phyloP scores from a whole-genome alignment of 805 yeast species.

The baker's yeast (Saccharomyces cerevisiae) region DNA sequence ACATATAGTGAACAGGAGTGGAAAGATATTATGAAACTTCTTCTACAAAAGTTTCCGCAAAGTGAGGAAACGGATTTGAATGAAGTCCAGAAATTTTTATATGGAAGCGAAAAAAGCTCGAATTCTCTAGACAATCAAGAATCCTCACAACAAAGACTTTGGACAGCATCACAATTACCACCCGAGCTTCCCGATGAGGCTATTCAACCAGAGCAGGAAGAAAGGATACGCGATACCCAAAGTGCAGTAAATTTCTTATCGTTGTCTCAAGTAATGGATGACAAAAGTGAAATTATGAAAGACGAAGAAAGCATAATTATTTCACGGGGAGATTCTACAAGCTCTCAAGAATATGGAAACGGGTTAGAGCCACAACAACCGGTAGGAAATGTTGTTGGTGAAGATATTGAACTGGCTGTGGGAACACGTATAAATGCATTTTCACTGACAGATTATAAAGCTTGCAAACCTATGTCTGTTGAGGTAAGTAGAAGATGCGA shows the following conservation, averaged over 20 bases:
- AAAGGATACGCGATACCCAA: neutral
- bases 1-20: slow-evolving; percentile 27
- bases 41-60: slow-evolving; percentile 19
- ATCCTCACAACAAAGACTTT: slow-evolving; percentile 8
- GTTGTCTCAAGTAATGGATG: slow-evolving; percentile 25
- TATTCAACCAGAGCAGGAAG: neutral
- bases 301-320: slow-evolving; percentile 1
- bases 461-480: neutral
- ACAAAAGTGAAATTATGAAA: slow-evolving; percentile 3
- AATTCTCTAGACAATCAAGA: neutral
- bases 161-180: slow-evolving; percentile 21
- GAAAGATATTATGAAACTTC: slow-evolving; percentile 12
- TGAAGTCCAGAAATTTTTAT: slow-evolving; percentile 19
- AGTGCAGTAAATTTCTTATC: slow-evolving; percentile 12
- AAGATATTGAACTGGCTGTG: neutral
- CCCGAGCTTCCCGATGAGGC: neutral
- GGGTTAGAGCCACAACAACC: neutral
- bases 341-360: neutral
- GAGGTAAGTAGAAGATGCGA: neutral
- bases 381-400: neutral
- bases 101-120: slow-evolving; percentile 12
- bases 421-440: neutral
- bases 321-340: neutral
- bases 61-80: slow-evolving; percentile 14
- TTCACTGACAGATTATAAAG: neutral